Evolutionary conservation across 768 basidiomycete species (phyloP), one percentile per base, ranked within the genome.

Genomic region (Coprinopsis marcescibilis): DNA sequence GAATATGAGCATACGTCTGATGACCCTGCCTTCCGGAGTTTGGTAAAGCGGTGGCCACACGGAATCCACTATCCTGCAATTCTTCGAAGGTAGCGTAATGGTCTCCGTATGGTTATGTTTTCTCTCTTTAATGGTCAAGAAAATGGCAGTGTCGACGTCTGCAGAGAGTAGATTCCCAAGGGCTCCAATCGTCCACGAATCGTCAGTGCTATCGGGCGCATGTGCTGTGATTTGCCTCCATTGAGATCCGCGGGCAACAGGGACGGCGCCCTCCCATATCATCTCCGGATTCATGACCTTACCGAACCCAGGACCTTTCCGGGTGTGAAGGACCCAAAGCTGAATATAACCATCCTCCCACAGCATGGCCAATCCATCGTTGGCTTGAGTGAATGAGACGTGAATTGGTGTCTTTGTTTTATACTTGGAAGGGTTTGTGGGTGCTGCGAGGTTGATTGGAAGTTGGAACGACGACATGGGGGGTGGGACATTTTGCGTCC

Each of bases 401-500:
- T 94, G 82, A 7, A 83, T 60, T 0, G 93, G 89, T 0, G 76
- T 63, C n/a, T 53, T 62, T n/a, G 58, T 33, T 34, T 21, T 47
- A 45, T 43, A 51, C 7, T 12, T 11, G 1, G 41, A 43, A 7
- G 20, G 6, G 34, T 38, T 42, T 12, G 17, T 15, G 14, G 15
- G 46, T 3, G 36, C n/a, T 12, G 48, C 19, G 15, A 41, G 4
- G 8, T 27, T 52, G 51, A 27, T 49, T 0, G 59, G 27, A 10
- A 77, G 66, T 50, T 72, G 65, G 50, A 75, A 71, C 1, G 90
- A 84, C 1, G 83, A 88, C 91, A 96, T 94, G 0, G 96, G 96
- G n/a, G 96, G 96, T n/a, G 95, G 96, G 3, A 95, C 77, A 59
- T 96, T 97, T 66, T 95, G 89, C 0, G 80, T 77, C 32, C 93